phyloP scores from a whole-genome alignment of 225 moss, liverwort and hornwort species.

The Marchantia polymorpha region DNA sequence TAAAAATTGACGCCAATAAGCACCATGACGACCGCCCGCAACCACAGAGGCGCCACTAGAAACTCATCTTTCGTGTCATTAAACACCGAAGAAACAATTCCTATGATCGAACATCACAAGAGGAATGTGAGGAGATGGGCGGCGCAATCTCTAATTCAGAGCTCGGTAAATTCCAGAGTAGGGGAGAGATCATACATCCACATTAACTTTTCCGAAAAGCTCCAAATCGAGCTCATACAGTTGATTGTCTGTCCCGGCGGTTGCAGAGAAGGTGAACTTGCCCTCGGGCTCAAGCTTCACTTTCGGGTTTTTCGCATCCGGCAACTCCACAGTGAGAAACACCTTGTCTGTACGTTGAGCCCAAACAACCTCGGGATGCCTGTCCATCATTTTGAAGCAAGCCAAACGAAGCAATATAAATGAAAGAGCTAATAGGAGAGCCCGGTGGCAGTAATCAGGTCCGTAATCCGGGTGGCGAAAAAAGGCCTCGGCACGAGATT shows the following conservation, averaged over 20 bases:
- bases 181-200: slow-evolving; percentile 36
- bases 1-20: background rate
- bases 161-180: background rate
- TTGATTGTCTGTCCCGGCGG: slow-evolving; percentile 51
- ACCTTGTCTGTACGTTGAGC: slow-evolving; percentile 94
- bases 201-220: slow-evolving; percentile 64
- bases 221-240: slow-evolving; percentile 75
- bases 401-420: background rate
- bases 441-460: background rate
- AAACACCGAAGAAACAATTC: background rate
- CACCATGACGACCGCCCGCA: background rate
- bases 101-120: background rate
- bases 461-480: background rate
- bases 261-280: slow-evolving; percentile 62
- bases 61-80: background rate
- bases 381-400: slow-evolving; percentile 19
- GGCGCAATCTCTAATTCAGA: background rate
- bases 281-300: slow-evolving; percentile 81
- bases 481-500: background rate
- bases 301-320: slow-evolving; percentile 78
- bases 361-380: slow-evolving; percentile 94
- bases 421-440: background rate
- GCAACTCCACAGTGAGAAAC: slow-evolving; percentile 77
- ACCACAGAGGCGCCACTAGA: background rate
- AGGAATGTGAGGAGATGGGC: too few species aligned